Conservation (phyloP, 208 protist genomes). For the Trypanosoma avium region DNA sequence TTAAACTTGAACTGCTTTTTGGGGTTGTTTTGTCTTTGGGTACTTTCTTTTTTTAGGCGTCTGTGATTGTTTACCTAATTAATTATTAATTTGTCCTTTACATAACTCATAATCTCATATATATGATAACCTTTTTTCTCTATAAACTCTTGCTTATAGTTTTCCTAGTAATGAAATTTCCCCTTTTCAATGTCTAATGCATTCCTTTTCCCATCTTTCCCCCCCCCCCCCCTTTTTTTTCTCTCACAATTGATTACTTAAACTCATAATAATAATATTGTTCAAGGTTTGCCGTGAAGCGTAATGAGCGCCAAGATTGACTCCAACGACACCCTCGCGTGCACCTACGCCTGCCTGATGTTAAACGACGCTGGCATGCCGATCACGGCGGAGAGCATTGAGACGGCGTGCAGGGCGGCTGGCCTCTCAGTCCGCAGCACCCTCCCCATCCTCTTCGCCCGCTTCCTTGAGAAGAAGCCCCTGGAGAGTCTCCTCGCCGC, state of each 20-base stretch:
- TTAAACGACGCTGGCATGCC: conserved; percentile 73
- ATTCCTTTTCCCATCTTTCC: too few species aligned
- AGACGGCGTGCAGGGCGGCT: conserved; percentile 59
- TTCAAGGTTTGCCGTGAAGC: conserved; percentile 14
- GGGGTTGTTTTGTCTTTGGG: too few species aligned
- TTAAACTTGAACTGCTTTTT: too few species aligned
- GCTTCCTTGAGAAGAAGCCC: conserved; percentile 82
- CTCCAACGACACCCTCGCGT: conserved; percentile 71
- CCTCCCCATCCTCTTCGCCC: conserved; percentile 78
- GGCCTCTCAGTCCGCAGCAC: conserved; percentile 69
- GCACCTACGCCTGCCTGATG: conserved; percentile 83
- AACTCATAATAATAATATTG: neutral
- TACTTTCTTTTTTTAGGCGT: too few species aligned
- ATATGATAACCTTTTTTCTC: too few species aligned
- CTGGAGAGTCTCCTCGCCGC: conserved; percentile 67
- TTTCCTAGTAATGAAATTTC: too few species aligned
- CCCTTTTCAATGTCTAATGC: too few species aligned
- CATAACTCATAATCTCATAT: too few species aligned
- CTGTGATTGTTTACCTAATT: too few species aligned
- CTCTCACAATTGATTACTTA: conserved; percentile 6
- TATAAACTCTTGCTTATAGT: too few species aligned
- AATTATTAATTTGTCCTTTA: too few species aligned
- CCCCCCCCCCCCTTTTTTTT: conserved; percentile 8
- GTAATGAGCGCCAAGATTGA: conserved; percentile 49
- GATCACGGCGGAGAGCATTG: conserved; percentile 76